These are phyloP conservation scores for Sesbania bispinosa DNA, from an alignment of 306 rosid genomes.

Conservation along the genomic window DNA sequence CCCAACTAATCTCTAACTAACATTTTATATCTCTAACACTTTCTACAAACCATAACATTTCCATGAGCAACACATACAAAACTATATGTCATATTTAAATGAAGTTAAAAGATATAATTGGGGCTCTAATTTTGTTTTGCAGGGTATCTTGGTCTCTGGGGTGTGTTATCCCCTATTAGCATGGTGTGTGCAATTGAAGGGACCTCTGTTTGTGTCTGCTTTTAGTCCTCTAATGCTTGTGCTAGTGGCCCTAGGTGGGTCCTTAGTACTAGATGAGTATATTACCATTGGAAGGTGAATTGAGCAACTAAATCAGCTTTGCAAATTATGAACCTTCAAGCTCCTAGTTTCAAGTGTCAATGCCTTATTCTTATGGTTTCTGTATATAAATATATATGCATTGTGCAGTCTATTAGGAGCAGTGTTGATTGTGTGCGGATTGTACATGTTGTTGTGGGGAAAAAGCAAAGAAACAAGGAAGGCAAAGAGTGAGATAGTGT, in stretches of 20 bases:
- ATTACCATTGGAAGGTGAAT: slow-evolving; percentile 24
- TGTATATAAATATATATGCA: background rate
- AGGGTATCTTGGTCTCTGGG: slow-evolving; percentile 36
- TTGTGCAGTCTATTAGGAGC: slow-evolving; percentile 24
- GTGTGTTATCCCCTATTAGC: slow-evolving; percentile 18
- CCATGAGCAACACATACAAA: background rate
- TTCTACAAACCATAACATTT: no score
- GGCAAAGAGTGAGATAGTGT: background rate
- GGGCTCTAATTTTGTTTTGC: background rate
- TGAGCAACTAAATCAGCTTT: background rate
- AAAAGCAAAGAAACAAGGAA: slow-evolving; percentile 17
- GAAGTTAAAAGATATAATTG: background rate
- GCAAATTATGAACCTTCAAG: background rate
- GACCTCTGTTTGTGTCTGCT: slow-evolving; percentile 35
- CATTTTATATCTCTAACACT: no score
- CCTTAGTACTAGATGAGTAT: background rate
- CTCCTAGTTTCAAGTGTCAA: background rate
- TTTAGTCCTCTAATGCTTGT: slow-evolving; percentile 33
- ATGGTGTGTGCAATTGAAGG: slow-evolving; percentile 31
- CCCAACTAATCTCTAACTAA: no score
- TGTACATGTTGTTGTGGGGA: slow-evolving; percentile 31
- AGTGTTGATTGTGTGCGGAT: slow-evolving; percentile 23
- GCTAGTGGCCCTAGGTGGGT: background rate
- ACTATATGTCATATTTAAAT: background rate
- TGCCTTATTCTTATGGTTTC: background rate